Conservation (phyloP, 2,329 filamentous ascomycete genomes). For the Xylariales sp. region DNA sequence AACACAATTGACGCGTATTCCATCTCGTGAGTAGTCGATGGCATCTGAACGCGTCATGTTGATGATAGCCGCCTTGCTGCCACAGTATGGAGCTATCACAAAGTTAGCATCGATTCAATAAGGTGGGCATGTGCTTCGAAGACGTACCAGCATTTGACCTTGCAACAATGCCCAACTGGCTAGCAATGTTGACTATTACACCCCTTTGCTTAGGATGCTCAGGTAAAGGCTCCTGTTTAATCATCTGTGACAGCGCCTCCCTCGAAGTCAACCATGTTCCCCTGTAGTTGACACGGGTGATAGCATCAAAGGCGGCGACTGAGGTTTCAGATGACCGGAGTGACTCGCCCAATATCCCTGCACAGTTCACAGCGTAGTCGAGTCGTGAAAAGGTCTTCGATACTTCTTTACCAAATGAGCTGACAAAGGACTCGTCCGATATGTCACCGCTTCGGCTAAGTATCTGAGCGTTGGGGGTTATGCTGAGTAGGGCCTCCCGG, state of each 20-base stretch:
- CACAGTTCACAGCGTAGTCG: slow-evolving; percentile 54
- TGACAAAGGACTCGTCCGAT: slow-evolving; percentile 38
- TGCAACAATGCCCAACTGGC: slow-evolving; percentile 44
- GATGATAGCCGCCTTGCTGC: slow-evolving; percentile 54
- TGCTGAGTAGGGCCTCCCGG: slow-evolving; percentile 22
- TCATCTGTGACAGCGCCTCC: slow-evolving; percentile 38
- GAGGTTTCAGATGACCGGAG: slow-evolving; percentile 40
- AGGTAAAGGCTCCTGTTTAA: slow-evolving; percentile 35
- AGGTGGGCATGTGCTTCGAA: not conserved
- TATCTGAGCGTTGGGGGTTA: slow-evolving; percentile 28
- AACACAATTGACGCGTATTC: slow-evolving; percentile 32
- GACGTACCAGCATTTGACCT: slow-evolving; percentile 29
- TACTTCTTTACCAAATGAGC: slow-evolving; percentile 27
- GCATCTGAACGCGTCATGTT: slow-evolving; percentile 53
- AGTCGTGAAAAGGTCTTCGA: slow-evolving; percentile 36
- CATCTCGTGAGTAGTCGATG: slow-evolving; percentile 47
- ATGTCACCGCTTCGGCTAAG: slow-evolving; percentile 38
- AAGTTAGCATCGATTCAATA: too few species aligned
- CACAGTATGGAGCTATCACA: slow-evolving; percentile 45
- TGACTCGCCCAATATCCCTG: slow-evolving; percentile 42
- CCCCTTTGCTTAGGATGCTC: slow-evolving; percentile 39
- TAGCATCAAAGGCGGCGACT: slow-evolving; percentile 42
- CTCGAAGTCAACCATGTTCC: slow-evolving; percentile 43
- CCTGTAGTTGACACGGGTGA: slow-evolving; percentile 52
- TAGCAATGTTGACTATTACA: slow-evolving; percentile 47